These are phyloP conservation scores for Aspergillus wentii DNA, from an alignment of 495 filamentous ascomycete genomes.

Conservation along the genomic window DNA sequence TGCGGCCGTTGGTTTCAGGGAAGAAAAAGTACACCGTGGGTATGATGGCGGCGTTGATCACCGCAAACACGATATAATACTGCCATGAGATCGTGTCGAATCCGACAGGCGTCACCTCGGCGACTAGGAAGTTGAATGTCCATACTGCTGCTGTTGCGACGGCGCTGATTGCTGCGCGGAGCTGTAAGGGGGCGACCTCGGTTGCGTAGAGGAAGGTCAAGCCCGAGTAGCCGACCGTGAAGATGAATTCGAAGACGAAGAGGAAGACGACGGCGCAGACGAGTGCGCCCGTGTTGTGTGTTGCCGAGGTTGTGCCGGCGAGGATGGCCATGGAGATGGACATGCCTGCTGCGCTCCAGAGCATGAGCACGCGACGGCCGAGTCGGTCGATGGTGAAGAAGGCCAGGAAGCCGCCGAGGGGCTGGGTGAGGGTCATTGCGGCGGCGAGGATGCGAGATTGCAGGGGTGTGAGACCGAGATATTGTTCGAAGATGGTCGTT, in stretches of 20 bases:
- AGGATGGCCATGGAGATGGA: constrained; percentile 54
- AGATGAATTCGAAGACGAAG: constrained; percentile 38
- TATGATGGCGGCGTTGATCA: constrained; percentile 42
- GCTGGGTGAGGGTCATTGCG: constrained; percentile 70
- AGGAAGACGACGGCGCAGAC: constrained; percentile 37
- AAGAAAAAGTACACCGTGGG: constrained; percentile 53
- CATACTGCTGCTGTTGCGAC: constrained; percentile 62
- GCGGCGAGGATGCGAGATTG: constrained; percentile 78
- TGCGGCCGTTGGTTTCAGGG: constrained; percentile 53
- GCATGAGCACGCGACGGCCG: constrained; percentile 64
- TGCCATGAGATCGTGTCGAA: constrained; percentile 39
- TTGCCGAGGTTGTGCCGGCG: constrained; percentile 40
- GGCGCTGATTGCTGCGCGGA: constrained; percentile 62
- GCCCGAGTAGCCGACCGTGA: constrained; percentile 56
- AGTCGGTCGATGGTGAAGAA: constrained; percentile 74
- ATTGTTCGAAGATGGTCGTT: constrained; percentile 54
- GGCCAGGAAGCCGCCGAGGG: constrained; percentile 65
- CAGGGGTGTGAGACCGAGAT: constrained; percentile 58
- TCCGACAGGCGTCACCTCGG: constrained; percentile 40
- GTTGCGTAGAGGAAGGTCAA: constrained; percentile 62
- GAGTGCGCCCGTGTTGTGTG: constrained; percentile 26
- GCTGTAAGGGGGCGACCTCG: constrained; percentile 64
- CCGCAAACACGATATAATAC: constrained; percentile 48
- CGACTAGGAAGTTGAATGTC: constrained; percentile 48
- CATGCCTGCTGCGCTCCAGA: constrained; percentile 49